Evolutionary conservation across 2,329 filamentous ascomycete species (phyloP).

Genomic region (Didymella lethalis): DNA sequence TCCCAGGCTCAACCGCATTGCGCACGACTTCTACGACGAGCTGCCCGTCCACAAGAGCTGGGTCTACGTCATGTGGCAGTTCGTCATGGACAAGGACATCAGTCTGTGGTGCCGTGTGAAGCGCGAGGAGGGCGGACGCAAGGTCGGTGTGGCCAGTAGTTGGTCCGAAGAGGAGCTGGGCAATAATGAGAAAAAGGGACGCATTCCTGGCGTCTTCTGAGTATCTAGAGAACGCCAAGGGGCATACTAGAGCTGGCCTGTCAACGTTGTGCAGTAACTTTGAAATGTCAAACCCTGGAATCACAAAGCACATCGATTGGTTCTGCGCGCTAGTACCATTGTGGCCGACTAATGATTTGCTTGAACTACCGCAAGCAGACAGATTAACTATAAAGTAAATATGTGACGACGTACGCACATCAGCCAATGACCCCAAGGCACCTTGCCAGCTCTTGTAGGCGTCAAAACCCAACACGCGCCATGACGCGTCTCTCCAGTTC

Average conservation of each 20-base stretch:
- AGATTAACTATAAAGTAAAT: too few species aligned
- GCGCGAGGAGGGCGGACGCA: slow-evolving; percentile 77
- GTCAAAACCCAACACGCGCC: too few species aligned
- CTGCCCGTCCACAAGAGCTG: slow-evolving; percentile 89
- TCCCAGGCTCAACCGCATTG: slow-evolving; percentile 77
- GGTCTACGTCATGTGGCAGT: slow-evolving; percentile 93
- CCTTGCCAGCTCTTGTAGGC: too few species aligned
- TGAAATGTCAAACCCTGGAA: too few species aligned
- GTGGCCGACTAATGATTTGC: too few species aligned
- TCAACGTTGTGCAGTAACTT: too few species aligned
- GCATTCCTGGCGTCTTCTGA: slow-evolving; percentile 50
- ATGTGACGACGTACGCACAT: too few species aligned
- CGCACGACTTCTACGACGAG: slow-evolving; percentile 89
- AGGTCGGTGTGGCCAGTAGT: slow-evolving; percentile 60
- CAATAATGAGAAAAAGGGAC: slow-evolving; percentile 57
- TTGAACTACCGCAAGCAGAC: too few species aligned
- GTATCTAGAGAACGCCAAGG: neutral
- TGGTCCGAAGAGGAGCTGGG: slow-evolving; percentile 60
- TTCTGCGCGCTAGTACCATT: neutral
- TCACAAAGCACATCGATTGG: too few species aligned
- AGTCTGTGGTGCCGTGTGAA: slow-evolving; percentile 94
- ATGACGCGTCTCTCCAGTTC: too few species aligned
- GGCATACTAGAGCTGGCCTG: neutral
- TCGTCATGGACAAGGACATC: slow-evolving; percentile 88
- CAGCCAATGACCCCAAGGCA: too few species aligned